Evolutionary conservation across 2,329 filamentous ascomycete genomes (phyloP).

Genomic region (Penicillium sp.): DNA sequence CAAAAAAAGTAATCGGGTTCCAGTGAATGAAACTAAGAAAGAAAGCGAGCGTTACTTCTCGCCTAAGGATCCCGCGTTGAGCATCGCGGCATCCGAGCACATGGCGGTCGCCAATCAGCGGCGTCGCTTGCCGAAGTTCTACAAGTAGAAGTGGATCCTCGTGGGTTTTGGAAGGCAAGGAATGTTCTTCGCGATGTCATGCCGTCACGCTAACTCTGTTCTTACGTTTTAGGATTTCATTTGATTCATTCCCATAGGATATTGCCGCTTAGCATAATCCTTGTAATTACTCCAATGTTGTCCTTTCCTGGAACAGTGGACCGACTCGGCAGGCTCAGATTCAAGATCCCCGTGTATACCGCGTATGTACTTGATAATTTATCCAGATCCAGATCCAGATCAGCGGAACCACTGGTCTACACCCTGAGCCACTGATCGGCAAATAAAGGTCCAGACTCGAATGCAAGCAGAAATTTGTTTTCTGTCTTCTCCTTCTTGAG

Average conservation of each 20-base stretch:
- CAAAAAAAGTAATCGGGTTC: not conserved
- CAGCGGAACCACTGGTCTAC: not conserved
- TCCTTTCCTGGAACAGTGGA: not conserved
- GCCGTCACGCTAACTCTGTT: slow-evolving; percentile 2
- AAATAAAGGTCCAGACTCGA: not conserved
- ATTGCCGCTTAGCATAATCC: not conserved
- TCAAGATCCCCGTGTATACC: not conserved
- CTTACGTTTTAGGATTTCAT: not conserved
- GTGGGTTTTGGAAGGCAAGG: not conserved
- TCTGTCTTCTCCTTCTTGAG: not conserved
- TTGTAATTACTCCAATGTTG: slow-evolving; percentile 6
- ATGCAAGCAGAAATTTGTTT: not conserved
- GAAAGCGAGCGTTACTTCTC: slow-evolving; percentile 21
- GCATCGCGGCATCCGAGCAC: slow-evolving; percentile 29
- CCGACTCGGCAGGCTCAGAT: not conserved
- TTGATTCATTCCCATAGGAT: not conserved
- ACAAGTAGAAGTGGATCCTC: slow-evolving; percentile 3
- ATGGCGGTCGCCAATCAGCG: slow-evolving; percentile 30
- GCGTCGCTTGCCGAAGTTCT: slow-evolving; percentile 29
- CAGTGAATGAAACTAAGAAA: not conserved
- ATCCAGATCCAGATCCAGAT: not conserved
- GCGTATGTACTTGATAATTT: not conserved
- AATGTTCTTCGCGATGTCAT: slow-evolving; percentile 4
- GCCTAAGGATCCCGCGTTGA: slow-evolving; percentile 38
- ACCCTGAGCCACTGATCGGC: not conserved